Percentiles rank a stretch among this genome's conserved stretches.
Conservation (phyloP, 2,329 filamentous ascomycete species). For the Graphiopsis chlorocephala region DNA sequence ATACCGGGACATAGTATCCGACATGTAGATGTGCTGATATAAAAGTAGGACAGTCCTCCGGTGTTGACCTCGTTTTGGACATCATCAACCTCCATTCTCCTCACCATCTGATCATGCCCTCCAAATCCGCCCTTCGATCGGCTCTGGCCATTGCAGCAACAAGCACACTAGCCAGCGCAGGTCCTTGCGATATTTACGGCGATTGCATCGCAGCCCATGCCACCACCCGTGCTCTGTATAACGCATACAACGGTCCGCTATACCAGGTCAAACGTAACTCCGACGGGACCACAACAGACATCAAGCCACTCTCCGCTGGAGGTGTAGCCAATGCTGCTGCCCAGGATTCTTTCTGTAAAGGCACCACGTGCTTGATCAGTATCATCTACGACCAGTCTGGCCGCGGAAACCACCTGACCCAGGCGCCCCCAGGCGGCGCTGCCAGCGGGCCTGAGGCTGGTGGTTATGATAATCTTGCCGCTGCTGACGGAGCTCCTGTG, state of each 20-base stretch:
- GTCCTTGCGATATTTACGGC: constrained; percentile 53
- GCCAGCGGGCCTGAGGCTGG: constrained; percentile 55
- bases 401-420: constrained; percentile 59
- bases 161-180: constrained; percentile 41
- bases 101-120: constrained; percentile 50
- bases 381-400: constrained; percentile 66
- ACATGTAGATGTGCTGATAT: not conserved
- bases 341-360: constrained; percentile 59
- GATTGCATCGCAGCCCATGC: constrained; percentile 62
- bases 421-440: constrained; percentile 52
- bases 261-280: constrained; percentile 61
- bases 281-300: constrained; percentile 47
- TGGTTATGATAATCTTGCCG: constrained; percentile 60
- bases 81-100: not conserved
- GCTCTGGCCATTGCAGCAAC: constrained; percentile 38
- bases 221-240: constrained; percentile 63
- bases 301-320: constrained; percentile 54
- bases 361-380: constrained; percentile 62
- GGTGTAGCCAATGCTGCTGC: constrained; percentile 60
- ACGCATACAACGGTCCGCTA: constrained; percentile 50
- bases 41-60: not conserved
- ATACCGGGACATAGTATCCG: not conserved
- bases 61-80: not conserved
- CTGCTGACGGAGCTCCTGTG: constrained; percentile 60
- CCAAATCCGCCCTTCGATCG: constrained; percentile 26